Conservation (phyloP, 2,329 filamentous ascomycete genomes). For the Dactylella cylindrospora region DNA sequence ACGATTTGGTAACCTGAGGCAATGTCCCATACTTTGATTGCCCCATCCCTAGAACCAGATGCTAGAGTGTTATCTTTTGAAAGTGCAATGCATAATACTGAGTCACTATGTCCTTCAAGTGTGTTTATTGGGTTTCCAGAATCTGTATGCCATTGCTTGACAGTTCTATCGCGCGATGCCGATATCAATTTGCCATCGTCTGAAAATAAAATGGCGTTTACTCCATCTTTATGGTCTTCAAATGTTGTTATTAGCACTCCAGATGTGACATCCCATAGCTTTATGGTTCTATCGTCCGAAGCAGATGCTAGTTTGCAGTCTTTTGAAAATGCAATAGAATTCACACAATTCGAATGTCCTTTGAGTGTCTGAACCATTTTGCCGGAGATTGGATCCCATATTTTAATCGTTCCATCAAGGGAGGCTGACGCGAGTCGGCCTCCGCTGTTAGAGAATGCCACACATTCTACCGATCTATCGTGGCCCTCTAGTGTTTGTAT, state of each 20-base stretch:
- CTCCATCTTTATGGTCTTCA: background rate
- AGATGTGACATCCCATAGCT: constrained; percentile 20
- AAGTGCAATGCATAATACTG: background rate
- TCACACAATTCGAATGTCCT: background rate
- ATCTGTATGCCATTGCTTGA: constrained; percentile 14
- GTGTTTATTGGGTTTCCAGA: background rate
- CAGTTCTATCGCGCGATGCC: constrained; percentile 15
- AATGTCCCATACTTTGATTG: constrained; percentile 5
- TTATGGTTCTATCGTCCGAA: constrained; percentile 14
- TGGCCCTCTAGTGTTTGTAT: background rate
- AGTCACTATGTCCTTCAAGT: background rate
- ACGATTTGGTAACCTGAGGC: too few relatives aligned
- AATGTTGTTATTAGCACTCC: constrained; percentile 1
- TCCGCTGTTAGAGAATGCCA: background rate
- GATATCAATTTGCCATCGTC: constrained; percentile 26
- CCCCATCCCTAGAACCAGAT: background rate
- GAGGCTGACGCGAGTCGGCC: constrained; percentile 2
- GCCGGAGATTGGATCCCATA: background rate
- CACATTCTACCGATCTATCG: background rate
- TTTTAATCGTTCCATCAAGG: background rate
- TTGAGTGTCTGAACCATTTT: background rate
- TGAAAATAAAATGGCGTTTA: constrained; percentile 25
- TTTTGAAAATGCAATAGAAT: background rate
- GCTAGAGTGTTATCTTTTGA: constrained; percentile 3
- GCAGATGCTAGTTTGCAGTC: constrained; percentile 2